Evolutionary conservation across 768 basidiomycete genomes (phyloP).

Genomic region (Mycena vitilis): DNA sequence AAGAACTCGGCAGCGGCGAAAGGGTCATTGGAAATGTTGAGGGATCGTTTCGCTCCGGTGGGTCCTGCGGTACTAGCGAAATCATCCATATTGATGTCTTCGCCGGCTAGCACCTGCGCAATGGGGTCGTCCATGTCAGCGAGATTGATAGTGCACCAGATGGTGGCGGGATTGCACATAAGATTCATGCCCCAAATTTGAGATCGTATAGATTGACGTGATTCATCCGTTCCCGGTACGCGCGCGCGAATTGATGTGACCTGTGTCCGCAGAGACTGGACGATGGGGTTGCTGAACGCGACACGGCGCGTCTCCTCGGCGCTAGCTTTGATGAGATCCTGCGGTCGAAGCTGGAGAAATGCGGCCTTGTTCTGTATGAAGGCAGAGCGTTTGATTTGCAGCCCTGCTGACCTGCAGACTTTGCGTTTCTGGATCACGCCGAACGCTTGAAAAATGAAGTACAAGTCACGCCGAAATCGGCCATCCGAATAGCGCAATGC

Average conservation of each 20-base stretch:
- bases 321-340: constrained; percentile 45
- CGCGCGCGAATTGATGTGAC: constrained; percentile 39
- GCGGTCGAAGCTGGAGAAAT: constrained; percentile 40
- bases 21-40: constrained; percentile 51
- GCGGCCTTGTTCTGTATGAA: constrained; percentile 40
- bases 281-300: constrained; percentile 40
- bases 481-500: constrained; percentile 44
- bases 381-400: constrained; percentile 46
- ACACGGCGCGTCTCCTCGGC: constrained; percentile 45
- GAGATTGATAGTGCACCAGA: constrained; percentile 61
- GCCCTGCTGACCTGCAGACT: constrained; percentile 37
- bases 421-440: constrained; percentile 45
- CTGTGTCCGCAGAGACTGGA: constrained; percentile 41
- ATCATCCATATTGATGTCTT: constrained; percentile 54
- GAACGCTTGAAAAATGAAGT: constrained; percentile 47
- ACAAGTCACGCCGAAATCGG: constrained; percentile 42
- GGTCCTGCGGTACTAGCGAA: constrained; percentile 46
- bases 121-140: constrained; percentile 56
- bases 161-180: constrained; percentile 42
- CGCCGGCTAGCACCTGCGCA: constrained; percentile 55
- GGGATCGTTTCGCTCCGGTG: constrained; percentile 18
- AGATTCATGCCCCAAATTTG: constrained; percentile 54
- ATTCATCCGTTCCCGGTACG: constrained; percentile 50
- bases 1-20: constrained; percentile 57
- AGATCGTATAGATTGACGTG: constrained; percentile 35